These are phyloP conservation scores for Moricandia moricandioides DNA, from an alignment of 345 rosid genomes.

Conservation along the genomic window DNA sequence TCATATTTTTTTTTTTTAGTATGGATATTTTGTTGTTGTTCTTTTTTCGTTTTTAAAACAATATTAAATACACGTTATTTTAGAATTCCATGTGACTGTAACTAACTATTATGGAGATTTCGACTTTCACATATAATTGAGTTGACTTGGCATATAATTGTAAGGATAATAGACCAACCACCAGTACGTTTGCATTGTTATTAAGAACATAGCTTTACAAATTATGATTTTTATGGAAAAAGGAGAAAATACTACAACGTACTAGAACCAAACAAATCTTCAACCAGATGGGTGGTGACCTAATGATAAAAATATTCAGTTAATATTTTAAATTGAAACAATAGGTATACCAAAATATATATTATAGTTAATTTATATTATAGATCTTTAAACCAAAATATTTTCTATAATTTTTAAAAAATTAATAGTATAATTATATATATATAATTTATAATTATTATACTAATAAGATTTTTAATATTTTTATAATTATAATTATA, in stretches of 20 bases:
- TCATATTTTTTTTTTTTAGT: not conserved
- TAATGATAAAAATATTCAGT: too few species aligned
- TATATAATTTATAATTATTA: too few species aligned
- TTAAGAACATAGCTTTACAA: not conserved
- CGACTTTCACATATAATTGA: not conserved
- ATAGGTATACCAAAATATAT: too few species aligned
- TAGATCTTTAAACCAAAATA: too few species aligned
- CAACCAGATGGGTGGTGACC: not conserved
- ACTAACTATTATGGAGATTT: not conserved
- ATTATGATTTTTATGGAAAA: not conserved
- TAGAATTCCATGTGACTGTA: not conserved
- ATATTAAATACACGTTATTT: not conserved
- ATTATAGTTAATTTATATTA: too few species aligned
- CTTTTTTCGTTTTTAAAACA: not conserved
- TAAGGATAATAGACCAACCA: not conserved
- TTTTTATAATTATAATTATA: too few species aligned
- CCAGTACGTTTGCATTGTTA: not conserved
- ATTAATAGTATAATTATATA: too few species aligned
- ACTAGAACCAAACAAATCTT: not conserved
- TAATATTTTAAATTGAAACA: too few species aligned
- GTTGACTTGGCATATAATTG: constrained; percentile 4
- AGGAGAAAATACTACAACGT: not conserved
- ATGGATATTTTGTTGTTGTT: not conserved
- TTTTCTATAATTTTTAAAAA: too few species aligned
- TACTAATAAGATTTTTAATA: too few species aligned